These are phyloP conservation scores for Nitzschia palea DNA, from an alignment of 108 stramenopile species.

Conservation along the genomic window DNA sequence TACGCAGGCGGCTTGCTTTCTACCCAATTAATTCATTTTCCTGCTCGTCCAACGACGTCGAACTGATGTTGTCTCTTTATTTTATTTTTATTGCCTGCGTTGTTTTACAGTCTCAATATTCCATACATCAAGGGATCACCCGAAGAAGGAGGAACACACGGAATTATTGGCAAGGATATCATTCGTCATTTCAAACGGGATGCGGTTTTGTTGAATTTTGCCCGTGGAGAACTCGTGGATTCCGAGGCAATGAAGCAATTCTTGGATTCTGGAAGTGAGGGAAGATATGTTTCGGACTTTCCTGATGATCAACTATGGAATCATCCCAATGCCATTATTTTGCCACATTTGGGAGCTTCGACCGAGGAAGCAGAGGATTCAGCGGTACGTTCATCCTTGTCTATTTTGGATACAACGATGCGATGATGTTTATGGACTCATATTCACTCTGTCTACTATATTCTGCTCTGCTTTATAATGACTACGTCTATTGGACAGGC, in stretches of 20 bases:
- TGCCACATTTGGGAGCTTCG: slow-evolving; percentile 84
- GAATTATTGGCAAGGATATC: slow-evolving; percentile 60
- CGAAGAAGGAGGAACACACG: slow-evolving; percentile 63
- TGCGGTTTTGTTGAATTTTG: slow-evolving; percentile 83
- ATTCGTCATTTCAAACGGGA: slow-evolving; percentile 64
- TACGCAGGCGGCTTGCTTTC: background rate
- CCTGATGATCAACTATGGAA: slow-evolving; percentile 59
- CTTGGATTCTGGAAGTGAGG: slow-evolving; percentile 52
- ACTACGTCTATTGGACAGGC: slow-evolving; percentile 30
- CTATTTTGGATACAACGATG: background rate
- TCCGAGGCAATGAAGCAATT: slow-evolving; percentile 70
- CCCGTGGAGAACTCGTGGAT: slow-evolving; percentile 84
- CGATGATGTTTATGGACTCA: background rate
- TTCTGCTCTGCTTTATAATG: background rate
- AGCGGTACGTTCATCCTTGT: slow-evolving; percentile 30
- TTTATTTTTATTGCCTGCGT: slow-evolving; percentile 4
- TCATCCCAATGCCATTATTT: slow-evolving; percentile 64
- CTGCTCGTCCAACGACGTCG: background rate
- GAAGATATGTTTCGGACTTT: slow-evolving; percentile 63
- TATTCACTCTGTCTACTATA: background rate
- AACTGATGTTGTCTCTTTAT: background rate
- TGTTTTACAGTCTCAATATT: slow-evolving; percentile 64
- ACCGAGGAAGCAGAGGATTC: slow-evolving; percentile 81
- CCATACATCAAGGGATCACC: slow-evolving; percentile 68
- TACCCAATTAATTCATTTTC: background rate